phyloP scores from a whole-genome alignment of 306 rosid genomes.

The Hylodesmum podocarpum region DNA sequence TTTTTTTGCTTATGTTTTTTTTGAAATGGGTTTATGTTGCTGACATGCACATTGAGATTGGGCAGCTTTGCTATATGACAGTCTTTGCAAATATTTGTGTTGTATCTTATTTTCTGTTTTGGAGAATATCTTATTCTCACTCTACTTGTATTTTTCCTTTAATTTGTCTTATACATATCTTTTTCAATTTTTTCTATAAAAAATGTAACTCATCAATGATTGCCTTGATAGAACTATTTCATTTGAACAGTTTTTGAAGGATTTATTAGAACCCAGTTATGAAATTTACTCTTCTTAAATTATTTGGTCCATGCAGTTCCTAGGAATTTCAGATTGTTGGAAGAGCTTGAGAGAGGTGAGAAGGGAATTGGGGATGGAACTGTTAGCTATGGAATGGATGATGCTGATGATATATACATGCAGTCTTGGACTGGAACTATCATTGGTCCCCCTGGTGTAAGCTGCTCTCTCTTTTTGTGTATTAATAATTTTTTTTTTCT shows the following conservation, averaged over 20 bases:
- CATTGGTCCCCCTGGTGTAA: conserved; percentile 92
- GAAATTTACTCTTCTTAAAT: neutral
- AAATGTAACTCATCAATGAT: neutral
- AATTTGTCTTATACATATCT: neutral
- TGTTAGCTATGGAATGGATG: conserved; percentile 99
- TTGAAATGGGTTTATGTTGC: neutral
- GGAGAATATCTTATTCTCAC: neutral
- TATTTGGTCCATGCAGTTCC: conserved; percentile 63
- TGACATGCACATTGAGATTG: neutral
- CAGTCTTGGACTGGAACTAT: conserved; percentile 98
- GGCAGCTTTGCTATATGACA: neutral
- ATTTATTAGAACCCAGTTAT: neutral
- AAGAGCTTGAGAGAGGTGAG: conserved; percentile 99
- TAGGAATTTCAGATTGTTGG: conserved; percentile 90
- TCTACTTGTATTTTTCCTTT: neutral
- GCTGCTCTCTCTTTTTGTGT: conserved; percentile 29
- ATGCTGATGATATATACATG: conserved; percentile 93
- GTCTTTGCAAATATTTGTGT: neutral
- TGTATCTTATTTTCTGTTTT: neutral
- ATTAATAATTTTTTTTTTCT: neutral
- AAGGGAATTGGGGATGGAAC: conserved; percentile 99
- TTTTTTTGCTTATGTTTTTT: neutral
- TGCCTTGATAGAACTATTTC: neutral
- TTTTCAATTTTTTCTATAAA: neutral
- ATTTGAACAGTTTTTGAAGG: neutral